Conservation (phyloP, 2,329 filamentous ascomycete genomes). For the Botrytis paeoniae region DNA sequence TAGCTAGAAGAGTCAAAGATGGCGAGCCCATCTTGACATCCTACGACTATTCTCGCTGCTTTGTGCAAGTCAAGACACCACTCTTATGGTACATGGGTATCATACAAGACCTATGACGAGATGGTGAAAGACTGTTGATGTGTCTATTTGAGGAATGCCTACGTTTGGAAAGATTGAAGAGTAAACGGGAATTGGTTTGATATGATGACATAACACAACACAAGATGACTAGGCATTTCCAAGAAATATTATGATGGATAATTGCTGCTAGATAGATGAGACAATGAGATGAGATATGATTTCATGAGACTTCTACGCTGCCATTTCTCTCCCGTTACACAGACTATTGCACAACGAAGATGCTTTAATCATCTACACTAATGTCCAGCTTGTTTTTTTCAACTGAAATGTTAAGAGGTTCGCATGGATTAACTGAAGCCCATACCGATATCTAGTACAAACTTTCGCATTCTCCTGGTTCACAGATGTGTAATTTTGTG, state of each 20-base stretch:
- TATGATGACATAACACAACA: not conserved
- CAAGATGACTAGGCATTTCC: not conserved
- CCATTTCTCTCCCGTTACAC: not conserved
- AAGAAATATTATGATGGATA: not conserved
- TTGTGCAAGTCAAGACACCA: not conserved
- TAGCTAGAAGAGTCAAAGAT: not conserved
- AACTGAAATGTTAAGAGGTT: not conserved
- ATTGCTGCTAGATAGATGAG: not conserved
- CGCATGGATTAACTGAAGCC: not conserved
- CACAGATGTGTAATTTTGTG: accelerated
- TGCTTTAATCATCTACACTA: not conserved
- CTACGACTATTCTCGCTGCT: not conserved
- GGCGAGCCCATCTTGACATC: not conserved
- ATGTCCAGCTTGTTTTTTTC: not conserved
- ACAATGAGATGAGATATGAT: not conserved
- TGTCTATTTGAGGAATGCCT: not conserved
- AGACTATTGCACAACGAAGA: not conserved
- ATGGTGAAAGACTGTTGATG: not conserved
- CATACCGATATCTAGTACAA: not conserved
- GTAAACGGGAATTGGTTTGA: not conserved
- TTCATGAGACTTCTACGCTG: not conserved
- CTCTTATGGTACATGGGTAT: not conserved
- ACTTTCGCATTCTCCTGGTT: not conserved
- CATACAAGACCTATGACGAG: not conserved
- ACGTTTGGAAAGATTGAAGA: not conserved